Evolutionary conservation across 805 yeast genomes (phyloP).

Genomic region (Torulaspora microellipsoides): DNA sequence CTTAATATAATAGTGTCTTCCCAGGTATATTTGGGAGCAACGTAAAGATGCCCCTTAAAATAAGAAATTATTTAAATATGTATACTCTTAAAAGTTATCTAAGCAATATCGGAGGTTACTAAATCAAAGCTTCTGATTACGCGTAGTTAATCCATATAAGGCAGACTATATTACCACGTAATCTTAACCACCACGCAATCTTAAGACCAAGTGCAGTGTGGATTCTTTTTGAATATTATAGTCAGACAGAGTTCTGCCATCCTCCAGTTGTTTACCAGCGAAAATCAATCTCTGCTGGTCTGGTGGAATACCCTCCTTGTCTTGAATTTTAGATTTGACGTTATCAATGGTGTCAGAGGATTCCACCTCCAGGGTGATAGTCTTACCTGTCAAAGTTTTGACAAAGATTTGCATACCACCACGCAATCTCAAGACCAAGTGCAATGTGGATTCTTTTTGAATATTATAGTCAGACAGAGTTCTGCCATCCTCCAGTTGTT

Average conservation of each 20-base stretch:
- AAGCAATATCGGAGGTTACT: too few species aligned
- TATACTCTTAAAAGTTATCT: not conserved
- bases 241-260: slow-evolving; percentile 86
- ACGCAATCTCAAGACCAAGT: slow-evolving; percentile 76
- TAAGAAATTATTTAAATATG: not conserved
- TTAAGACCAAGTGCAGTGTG: slow-evolving; percentile 70
- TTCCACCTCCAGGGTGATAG: slow-evolving; percentile 76
- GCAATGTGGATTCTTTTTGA: slow-evolving; percentile 84
- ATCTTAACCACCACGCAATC: slow-evolving; percentile 69
- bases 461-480: slow-evolving; percentile 88
- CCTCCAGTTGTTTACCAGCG: slow-evolving; percentile 92
- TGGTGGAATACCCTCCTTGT: slow-evolving; percentile 92
- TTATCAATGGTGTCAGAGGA: slow-evolving; percentile 90
- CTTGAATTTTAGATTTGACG: slow-evolving; percentile 87
- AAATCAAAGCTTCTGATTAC: too few species aligned
- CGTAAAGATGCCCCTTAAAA: too few species aligned
- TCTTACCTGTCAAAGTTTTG: slow-evolving; percentile 81
- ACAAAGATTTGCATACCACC: slow-evolving; percentile 88
- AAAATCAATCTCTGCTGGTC: slow-evolving; percentile 90
- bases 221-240: slow-evolving; percentile 94
- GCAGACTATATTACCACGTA: slow-evolving; percentile 42
- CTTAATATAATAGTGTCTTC: not conserved
- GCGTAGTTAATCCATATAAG: slow-evolving; percentile 48
- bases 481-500: slow-evolving; percentile 90
- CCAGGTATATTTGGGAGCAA: too few species aligned